phyloP scores from a whole-genome alignment of 2,329 filamentous ascomycete genomes.

The Pestalotiopsis sp. region DNA sequence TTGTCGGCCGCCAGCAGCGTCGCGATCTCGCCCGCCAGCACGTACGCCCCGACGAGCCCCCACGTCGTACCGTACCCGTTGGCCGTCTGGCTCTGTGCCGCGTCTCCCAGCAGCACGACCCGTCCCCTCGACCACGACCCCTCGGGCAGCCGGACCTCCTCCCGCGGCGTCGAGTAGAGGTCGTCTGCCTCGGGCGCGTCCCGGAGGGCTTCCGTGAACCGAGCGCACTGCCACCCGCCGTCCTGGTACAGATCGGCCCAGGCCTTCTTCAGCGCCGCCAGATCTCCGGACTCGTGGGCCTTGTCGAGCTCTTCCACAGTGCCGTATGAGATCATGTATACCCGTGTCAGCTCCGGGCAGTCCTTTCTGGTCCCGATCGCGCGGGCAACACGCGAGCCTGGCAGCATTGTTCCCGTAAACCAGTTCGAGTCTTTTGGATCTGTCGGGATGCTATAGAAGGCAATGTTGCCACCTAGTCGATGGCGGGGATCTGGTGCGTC shows the following conservation, averaged over 20 bases:
- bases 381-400: constrained; percentile 14
- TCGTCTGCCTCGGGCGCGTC: background rate
- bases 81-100: background rate
- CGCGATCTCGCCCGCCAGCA: background rate
- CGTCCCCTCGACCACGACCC: background rate
- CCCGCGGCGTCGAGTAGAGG: background rate
- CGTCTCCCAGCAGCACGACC: background rate
- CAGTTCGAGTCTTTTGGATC: background rate
- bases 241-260: constrained; percentile 10
- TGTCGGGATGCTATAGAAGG: background rate
- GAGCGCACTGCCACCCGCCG: constrained; percentile 9
- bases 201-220: constrained; percentile 25
- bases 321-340: constrained; percentile 10
- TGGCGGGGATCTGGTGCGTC: constrained; percentile 2
- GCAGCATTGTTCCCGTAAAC: background rate
- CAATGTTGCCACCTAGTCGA: background rate
- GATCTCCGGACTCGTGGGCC: constrained; percentile 8
- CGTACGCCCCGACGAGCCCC: background rate
- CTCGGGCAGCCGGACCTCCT: background rate
- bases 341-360: constrained; percentile 12
- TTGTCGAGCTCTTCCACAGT: background rate
- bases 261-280: constrained; percentile 11
- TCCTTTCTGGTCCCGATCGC: constrained; percentile 13
- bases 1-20: background rate
- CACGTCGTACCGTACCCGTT: background rate